These are phyloP conservation scores for Allantophomopsis cytisporea DNA, from an alignment of 2,329 filamentous ascomycete species.

Conservation along the genomic window DNA sequence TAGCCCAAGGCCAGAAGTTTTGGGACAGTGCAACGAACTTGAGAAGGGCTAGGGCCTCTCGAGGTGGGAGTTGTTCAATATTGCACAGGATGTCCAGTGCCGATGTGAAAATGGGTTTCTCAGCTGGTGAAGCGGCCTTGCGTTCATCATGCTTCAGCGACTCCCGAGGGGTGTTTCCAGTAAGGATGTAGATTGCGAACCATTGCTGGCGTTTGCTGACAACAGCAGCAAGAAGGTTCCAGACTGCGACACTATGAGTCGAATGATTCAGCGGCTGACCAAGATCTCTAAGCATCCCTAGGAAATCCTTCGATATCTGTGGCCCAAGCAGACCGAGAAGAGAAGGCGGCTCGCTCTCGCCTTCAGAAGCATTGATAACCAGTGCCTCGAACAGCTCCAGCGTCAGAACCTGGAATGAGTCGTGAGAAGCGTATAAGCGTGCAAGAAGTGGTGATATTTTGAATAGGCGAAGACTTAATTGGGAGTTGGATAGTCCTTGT, in stretches of 20 bases:
- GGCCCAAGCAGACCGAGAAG: constrained; percentile 82
- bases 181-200: constrained; percentile 88
- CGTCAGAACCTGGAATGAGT: constrained; percentile 50
- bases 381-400: constrained; percentile 60
- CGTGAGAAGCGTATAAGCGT: constrained; percentile 58
- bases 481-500: constrained; percentile 45
- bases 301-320: constrained; percentile 70
- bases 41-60: constrained; percentile 60
- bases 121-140: constrained; percentile 27
- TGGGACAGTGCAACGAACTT: constrained; percentile 82
- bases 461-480: constrained; percentile 68
- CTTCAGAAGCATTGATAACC: constrained; percentile 54
- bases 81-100: constrained; percentile 59
- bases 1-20: constrained; percentile 93
- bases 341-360: constrained; percentile 70
- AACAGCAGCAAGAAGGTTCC: constrained; percentile 77
- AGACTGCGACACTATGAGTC: constrained; percentile 54
- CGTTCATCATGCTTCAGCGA: constrained; percentile 42
- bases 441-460: constrained; percentile 66
- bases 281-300: constrained; percentile 63
- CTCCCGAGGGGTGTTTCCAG: constrained; percentile 72
- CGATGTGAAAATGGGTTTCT: constrained; percentile 57
- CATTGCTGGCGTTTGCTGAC: constrained; percentile 87
- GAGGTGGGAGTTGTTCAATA: constrained; percentile 49
- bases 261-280: constrained; percentile 61